Conservation (phyloP, 148 eudicot species). For the Chenopodium album region DNA sequence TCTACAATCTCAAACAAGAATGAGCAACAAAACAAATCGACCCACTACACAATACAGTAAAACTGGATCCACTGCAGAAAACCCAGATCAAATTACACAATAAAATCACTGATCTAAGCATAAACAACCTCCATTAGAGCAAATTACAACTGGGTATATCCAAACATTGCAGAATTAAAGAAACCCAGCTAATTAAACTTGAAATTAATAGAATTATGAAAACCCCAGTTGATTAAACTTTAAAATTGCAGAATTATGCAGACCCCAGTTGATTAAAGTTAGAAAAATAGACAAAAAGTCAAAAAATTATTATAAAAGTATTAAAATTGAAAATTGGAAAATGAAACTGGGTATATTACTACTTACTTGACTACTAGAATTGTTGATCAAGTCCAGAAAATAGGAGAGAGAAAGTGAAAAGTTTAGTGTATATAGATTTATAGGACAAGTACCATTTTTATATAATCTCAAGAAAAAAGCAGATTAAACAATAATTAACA, state of each 20-base stretch:
- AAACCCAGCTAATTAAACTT: neutral
- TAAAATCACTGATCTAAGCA: conserved; percentile 7
- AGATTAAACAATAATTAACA: neutral
- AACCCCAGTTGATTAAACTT: neutral
- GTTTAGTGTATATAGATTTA: neutral
- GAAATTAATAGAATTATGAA: neutral
- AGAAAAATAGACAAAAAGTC: neutral
- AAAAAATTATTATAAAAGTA: neutral
- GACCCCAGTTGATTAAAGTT: conserved; percentile 1
- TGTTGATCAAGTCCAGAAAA: conserved; percentile 3
- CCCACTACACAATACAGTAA: neutral
- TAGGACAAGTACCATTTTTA: neutral
- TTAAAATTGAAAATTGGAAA: neutral
- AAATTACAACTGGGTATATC: conserved; percentile 11
- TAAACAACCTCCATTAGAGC: neutral
- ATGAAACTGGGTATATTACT: neutral
- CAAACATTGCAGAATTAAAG: neutral
- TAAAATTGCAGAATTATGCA: neutral
- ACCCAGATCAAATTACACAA: conserved; percentile 7
- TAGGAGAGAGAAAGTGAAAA: conserved; percentile 18
- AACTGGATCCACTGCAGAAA: neutral
- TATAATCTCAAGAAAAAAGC: neutral
- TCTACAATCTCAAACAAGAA: neutral
- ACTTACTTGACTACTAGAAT: conserved; percentile 9
- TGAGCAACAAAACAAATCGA: neutral